Conservation (phyloP, 2,329 filamentous ascomycete genomes). For the Lasiodiplodia theobromae region DNA sequence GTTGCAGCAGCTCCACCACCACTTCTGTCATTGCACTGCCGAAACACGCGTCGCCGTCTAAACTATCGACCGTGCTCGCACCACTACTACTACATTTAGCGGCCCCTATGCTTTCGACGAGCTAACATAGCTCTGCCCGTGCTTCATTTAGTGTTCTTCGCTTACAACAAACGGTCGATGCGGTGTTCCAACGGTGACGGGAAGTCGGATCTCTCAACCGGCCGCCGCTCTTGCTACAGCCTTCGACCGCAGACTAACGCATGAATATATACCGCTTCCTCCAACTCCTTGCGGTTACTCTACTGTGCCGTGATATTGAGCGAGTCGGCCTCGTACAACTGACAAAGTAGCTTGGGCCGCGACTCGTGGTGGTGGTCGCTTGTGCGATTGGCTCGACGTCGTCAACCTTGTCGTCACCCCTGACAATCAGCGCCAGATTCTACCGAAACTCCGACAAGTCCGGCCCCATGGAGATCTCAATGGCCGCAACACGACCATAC, state of each 20-base stretch:
- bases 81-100: neutral
- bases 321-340: neutral
- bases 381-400: constrained; percentile 12
- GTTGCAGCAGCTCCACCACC: neutral
- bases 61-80: neutral
- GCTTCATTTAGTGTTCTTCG: neutral
- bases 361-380: neutral
- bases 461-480: constrained; percentile 11
- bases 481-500: neutral
- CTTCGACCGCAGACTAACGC: neutral
- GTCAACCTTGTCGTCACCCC: neutral
- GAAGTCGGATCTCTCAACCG: neutral
- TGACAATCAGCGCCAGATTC: constrained; percentile 7
- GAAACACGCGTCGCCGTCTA: neutral
- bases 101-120: neutral
- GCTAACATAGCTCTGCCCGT: neutral
- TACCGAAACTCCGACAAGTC: constrained; percentile 14
- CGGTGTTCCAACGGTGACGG: no score
- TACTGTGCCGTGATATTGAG: neutral
- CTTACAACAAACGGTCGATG: neutral
- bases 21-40: neutral
- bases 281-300: neutral
- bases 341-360: neutral
- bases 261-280: neutral
- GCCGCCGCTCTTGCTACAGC: neutral